Conservation (phyloP, 371 early-diverging fungal genomes). For the Actinomucor elegans region DNA sequence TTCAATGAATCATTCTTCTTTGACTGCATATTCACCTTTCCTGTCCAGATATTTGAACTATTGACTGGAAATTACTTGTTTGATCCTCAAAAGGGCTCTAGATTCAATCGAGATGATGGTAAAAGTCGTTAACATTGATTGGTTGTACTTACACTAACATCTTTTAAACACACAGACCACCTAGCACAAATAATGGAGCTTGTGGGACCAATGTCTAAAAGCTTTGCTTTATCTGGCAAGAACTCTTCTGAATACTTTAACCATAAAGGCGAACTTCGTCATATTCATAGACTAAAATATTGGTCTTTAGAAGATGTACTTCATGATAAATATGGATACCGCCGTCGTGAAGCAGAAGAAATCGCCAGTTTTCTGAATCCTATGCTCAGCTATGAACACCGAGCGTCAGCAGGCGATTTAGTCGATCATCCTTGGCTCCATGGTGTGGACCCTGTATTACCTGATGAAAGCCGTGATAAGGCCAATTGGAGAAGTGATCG, state of each 20-base stretch:
- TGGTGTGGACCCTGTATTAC: slow-evolving; percentile 38
- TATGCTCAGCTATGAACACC: slow-evolving; percentile 69
- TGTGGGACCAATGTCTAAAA: slow-evolving; percentile 79
- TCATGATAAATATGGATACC: slow-evolving; percentile 76
- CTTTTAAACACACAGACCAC: slow-evolving; percentile 81
- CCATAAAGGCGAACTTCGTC: slow-evolving; percentile 76
- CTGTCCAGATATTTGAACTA: slow-evolving; percentile 71
- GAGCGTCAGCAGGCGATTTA: slow-evolving; percentile 58
- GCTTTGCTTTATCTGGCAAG: slow-evolving; percentile 73
- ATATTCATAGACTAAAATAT: slow-evolving; percentile 80
- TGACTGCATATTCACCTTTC: too few species aligned
- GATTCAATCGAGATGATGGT: slow-evolving; percentile 92
- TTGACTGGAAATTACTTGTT: slow-evolving; percentile 95
- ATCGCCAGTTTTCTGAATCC: slow-evolving; percentile 67
- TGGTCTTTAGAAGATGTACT: slow-evolving; percentile 85
- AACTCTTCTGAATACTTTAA: slow-evolving; percentile 80
- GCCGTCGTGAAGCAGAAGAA: slow-evolving; percentile 56
- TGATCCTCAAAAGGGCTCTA: slow-evolving; percentile 84
- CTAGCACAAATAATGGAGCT: slow-evolving; percentile 95
- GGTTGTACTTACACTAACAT: too few species aligned
- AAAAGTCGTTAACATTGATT: too few species aligned
- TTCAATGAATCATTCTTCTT: not conserved
- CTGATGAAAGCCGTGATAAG: slow-evolving; percentile 24
- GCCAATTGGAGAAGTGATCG: slow-evolving; percentile 26
- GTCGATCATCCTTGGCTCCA: slow-evolving; percentile 67